Evolutionary conservation across 176 grass and related monocot species (phyloP), one percentile per base, ranked within the genome.

Genomic region (Eleusine coracana): DNA sequence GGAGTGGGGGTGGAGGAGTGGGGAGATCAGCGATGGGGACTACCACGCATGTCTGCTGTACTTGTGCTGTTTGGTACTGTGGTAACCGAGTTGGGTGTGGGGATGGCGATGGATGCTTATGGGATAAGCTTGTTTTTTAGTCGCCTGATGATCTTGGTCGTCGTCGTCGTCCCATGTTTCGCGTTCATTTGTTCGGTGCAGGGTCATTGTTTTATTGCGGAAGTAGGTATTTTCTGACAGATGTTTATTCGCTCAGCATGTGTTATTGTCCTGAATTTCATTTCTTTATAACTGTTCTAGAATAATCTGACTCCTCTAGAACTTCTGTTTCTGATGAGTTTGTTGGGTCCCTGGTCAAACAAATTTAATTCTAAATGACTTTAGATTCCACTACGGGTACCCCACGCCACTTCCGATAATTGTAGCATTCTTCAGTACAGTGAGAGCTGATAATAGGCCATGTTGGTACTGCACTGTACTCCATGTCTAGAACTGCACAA

Each of bases 11-110:
- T 4, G 75, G 65, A 13, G 39, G 27, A 58, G 48, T 25, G 58
- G 68, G 74, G 29, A 59, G 21, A 50, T 84, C 73, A 79, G 28
- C 44, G 80, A 66, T 58, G 59, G 17, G 76, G 48, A 58, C 52
- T 56, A 58, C 48, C 11, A 50, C 62, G 84, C 60, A 14, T 68
- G 60, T 45, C 68, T 82, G 80, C 25, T 68, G 52, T 76, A 36
- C 77, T 72, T 77, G 29, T 52, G 38, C 16, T 70, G 87, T 85
- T 70, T 69, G 70, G 17, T 68, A 34, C 62, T 36, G 21, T 88
- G 63, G 52, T 5, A 40, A 52, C 71, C 58, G 71, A 44, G 76
- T 59, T 52, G 70, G 70, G 52, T 52, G 65, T 49, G 51, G 61
- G 21, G 73, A 86, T 12, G 44, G 78, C 72, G 66, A 85, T 28